Conservation (phyloP, 192 early-diverging fungal genomes). For the Coemansia aciculifera region DNA sequence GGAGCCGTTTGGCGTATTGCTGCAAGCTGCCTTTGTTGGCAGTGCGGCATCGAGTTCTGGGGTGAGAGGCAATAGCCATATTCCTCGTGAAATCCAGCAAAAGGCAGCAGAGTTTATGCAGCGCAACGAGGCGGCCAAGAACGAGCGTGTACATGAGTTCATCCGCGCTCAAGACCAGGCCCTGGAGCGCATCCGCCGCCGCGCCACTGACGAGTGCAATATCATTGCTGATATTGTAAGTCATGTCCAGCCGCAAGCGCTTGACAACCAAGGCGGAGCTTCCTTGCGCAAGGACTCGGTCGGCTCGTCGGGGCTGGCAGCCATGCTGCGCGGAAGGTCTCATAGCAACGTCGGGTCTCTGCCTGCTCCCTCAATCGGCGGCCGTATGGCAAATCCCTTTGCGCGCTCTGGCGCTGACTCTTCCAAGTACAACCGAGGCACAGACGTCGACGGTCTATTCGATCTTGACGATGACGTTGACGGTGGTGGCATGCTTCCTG, state of each 20-base stretch:
- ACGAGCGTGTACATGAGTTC: constrained; percentile 45
- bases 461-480: constrained; percentile 5
- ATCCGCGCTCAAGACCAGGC: constrained; percentile 42
- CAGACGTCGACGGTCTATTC: background rate
- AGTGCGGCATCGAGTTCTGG: background rate
- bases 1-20: constrained; percentile 43
- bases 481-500: constrained; percentile 1
- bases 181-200: constrained; percentile 26
- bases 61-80: constrained; percentile 11
- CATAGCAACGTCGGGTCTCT: constrained; percentile 1
- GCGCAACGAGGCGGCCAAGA: constrained; percentile 31
- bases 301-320: constrained; percentile 45
- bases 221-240: constrained; percentile 32
- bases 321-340: constrained; percentile 35
- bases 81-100: constrained; percentile 47
- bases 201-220: constrained; percentile 31
- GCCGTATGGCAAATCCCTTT: constrained; percentile 3
- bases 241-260: constrained; percentile 24
- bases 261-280: background rate
- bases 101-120: constrained; percentile 33
- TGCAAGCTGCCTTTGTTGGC: constrained; percentile 15
- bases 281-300: constrained; percentile 6
- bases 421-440: background rate
- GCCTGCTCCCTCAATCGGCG: background rate
- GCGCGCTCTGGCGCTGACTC: background rate